These are phyloP conservation scores for Puya raimondii DNA, from an alignment of 176 grass and related monocot species.

Conservation along the genomic window DNA sequence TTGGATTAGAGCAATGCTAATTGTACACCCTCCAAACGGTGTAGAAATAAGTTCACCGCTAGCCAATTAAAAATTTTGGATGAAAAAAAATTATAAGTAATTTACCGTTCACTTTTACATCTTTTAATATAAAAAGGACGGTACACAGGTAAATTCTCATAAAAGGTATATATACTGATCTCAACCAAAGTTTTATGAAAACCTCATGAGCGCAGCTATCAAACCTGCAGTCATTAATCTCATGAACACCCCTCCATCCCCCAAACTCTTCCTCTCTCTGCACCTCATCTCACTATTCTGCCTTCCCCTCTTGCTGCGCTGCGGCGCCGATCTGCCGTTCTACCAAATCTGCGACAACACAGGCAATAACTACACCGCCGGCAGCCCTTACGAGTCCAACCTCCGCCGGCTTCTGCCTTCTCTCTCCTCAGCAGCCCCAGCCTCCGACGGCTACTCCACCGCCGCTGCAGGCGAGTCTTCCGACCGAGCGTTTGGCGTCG, in stretches of 20 bases:
- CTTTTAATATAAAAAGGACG: no score
- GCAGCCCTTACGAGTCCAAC: not conserved
- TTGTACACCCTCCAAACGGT: no score
- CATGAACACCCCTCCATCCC: not conserved
- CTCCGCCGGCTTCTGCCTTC: not conserved
- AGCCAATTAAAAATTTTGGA: no score
- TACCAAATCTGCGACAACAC: not conserved
- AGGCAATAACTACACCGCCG: not conserved
- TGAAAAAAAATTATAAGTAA: no score
- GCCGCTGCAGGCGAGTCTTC: constrained; percentile 10
- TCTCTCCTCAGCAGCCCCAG: not conserved
- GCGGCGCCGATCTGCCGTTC: not conserved
- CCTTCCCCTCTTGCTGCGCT: not conserved
- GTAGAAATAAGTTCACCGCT: no score
- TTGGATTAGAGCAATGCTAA: no score
- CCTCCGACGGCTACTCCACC: constrained; percentile 9
- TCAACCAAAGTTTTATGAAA: no score
- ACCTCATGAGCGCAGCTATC: no score
- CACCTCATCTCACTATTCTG: not conserved
- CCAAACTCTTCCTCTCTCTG: not conserved
- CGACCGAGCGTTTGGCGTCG: constrained; percentile 23
- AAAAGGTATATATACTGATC: no score
- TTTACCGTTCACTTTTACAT: no score
- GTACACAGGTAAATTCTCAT: no score
- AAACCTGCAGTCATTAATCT: no score